Evolutionary conservation across 2,329 filamentous ascomycete species (phyloP).

Genomic region (Coleophoma cylindrospora): DNA sequence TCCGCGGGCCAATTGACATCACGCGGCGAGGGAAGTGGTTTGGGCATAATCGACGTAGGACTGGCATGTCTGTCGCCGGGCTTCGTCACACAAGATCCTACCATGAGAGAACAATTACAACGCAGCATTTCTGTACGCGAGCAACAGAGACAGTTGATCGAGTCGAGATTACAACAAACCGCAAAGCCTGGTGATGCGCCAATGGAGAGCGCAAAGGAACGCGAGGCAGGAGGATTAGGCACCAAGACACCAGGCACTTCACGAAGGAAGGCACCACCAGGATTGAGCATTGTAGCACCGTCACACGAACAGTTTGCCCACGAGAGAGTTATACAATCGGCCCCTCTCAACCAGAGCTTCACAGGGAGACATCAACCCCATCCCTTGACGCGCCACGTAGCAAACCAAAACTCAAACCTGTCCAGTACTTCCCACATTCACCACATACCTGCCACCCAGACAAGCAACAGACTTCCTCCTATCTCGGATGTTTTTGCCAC

Average conservation of each 20-base stretch:
- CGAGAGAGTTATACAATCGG: constrained; percentile 94
- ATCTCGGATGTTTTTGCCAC: constrained; percentile 89
- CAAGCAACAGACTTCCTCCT: constrained; percentile 84
- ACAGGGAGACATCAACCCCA: constrained; percentile 81
- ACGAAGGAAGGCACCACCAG: constrained; percentile 77
- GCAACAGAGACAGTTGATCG: constrained; percentile 92
- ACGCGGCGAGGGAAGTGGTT: constrained; percentile 58
- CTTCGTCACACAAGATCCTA: constrained; percentile 93
- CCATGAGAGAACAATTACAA: constrained; percentile 92
- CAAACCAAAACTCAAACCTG: constrained; percentile 77
- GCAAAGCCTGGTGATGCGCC: constrained; percentile 72
- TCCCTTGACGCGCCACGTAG: constrained; percentile 70
- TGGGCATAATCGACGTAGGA: constrained; percentile 88
- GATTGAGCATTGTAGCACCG: constrained; percentile 90
- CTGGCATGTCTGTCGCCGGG: constrained; percentile 92
- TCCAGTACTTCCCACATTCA: constrained; percentile 86
- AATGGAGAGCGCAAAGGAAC: constrained; percentile 49
- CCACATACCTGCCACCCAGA: constrained; percentile 82
- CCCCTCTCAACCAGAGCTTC: constrained; percentile 90
- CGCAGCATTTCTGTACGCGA: constrained; percentile 90
- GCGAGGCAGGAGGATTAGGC: constrained; percentile 34
- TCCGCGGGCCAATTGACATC: constrained; percentile 65
- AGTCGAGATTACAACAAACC: constrained; percentile 82
- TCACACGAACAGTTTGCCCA: constrained; percentile 88
- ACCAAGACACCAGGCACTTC: constrained; percentile 70